A percentile compares a stretch with the other conserved stretches of the same genome.
Evolutionary conservation across 2,329 filamentous ascomycete genomes (phyloP).

Genomic region (Epichloe uncinata): DNA sequence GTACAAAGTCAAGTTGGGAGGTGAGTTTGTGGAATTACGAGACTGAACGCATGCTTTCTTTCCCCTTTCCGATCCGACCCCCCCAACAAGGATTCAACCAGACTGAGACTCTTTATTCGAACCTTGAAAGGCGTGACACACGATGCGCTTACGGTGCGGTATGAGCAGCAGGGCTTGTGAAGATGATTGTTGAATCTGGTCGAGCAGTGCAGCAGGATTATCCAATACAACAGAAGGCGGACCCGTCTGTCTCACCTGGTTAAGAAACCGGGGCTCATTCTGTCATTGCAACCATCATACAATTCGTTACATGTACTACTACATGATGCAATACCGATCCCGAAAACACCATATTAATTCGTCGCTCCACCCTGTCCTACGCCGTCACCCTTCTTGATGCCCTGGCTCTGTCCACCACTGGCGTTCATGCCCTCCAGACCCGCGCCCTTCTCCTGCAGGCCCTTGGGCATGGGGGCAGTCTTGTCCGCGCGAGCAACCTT

Average conservation of each 20-base stretch:
- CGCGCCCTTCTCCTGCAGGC: conserved; percentile 27
- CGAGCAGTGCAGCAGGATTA: no score
- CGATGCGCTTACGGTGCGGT: conserved; percentile 22
- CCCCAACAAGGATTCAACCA: no score
- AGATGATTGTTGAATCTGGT: no score
- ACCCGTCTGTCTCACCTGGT: no score
- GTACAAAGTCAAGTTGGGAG: conserved; percentile 24
- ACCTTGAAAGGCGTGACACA: conserved; percentile 20
- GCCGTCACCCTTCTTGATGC: conserved; percentile 24
- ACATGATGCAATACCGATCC: neutral
- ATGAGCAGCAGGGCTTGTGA: conserved; percentile 13
- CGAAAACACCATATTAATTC: conserved; percentile 5
- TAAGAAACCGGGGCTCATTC: no score
- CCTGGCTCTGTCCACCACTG: conserved; percentile 31
- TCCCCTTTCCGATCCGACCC: no score
- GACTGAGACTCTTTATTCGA: neutral
- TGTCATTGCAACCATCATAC: neutral
- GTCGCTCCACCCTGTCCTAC: conserved; percentile 25
- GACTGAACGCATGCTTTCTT: neutral
- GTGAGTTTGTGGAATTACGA: conserved; percentile 10
- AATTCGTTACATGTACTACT: neutral
- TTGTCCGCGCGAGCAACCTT: conserved; percentile 35
- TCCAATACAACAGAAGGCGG: no score
- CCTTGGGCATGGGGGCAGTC: conserved; percentile 33
- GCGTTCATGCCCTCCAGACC: conserved; percentile 26